Evolutionary conservation across 306 rosid species (phyloP), one percentile per base, ranked within the genome.

Genomic region (Castanospermum australe): DNA sequence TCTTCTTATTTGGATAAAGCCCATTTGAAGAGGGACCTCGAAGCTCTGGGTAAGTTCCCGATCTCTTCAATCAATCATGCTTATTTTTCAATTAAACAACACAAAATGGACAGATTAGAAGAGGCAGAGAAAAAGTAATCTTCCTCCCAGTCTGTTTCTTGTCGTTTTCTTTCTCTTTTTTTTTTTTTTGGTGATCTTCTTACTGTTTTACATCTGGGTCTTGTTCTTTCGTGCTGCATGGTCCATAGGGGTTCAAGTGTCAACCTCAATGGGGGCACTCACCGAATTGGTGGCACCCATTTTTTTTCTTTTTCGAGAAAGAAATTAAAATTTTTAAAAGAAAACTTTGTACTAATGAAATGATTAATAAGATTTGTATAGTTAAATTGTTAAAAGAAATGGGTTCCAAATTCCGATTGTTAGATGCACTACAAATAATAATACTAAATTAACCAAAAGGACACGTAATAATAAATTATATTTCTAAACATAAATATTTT

Each of bases 21-120:
- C 30, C 92, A 90, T 9, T 81, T 94, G 85, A 92, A 72, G 80
- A 86, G 87, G 44, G 98, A 94, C 77, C 97, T 94, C 0, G 86
- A 94, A 48, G 77, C 87, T 63, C 85, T 94, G 28, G 98, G 98
- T 94, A 85, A 67, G 66, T 56, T 17, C 41, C 55, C n/a, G n/a
- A n/a, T 57, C 2, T 0, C 28, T 64, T 60, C 30, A 41, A 32
- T 32, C 4, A 32, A 2, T 32, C 2, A 32, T 32, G 3, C 36
- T 54, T 12, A 55, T 28, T 42, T 56, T 56, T n/a, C 21, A n/a
- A 9, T 48, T 48, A 48, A 14, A 47, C 55, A 48, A 10, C 15
- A 65, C 0, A 21, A 38, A 21, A 62, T 2, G 6, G 14, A 77
- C 9, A 24, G 9, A 21, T 67, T 42, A 42, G 44, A 11, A 51